phyloP scores from a whole-genome alignment of 2,329 filamentous ascomycete species.

The Domatiomyces catenatus region DNA sequence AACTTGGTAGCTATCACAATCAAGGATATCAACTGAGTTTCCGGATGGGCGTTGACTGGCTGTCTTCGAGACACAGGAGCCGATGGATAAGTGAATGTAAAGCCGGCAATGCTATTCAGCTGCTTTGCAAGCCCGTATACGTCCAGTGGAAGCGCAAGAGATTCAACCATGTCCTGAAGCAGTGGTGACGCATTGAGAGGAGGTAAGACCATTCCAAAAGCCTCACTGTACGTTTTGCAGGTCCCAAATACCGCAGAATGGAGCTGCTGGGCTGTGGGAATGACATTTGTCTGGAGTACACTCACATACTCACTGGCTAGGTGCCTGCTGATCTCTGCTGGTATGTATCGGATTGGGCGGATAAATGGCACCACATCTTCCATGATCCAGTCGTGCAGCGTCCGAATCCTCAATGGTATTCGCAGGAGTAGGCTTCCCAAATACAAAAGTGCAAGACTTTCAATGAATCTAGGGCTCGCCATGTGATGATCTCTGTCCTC shows the following conservation, averaged over 20 bases:
- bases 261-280: constrained; percentile 40
- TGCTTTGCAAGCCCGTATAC: constrained; percentile 44
- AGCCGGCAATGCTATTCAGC: constrained; percentile 36
- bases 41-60: constrained; percentile 48
- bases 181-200: constrained; percentile 54
- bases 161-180: constrained; percentile 53
- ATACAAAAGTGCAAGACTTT: constrained; percentile 67
- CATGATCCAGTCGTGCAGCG: constrained; percentile 40
- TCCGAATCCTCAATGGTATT: constrained; percentile 2
- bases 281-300: constrained; percentile 26
- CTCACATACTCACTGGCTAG: constrained; percentile 28
- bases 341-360: constrained; percentile 37
- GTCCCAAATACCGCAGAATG: constrained; percentile 50
- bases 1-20: constrained; percentile 66
- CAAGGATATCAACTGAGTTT: constrained; percentile 55
- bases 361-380: constrained; percentile 57
- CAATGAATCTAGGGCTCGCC: constrained; percentile 48
- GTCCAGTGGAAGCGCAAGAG: constrained; percentile 61
- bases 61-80: constrained; percentile 18
- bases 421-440: constrained; percentile 49
- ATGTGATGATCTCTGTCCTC: constrained; percentile 8
- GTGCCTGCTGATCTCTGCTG: constrained; percentile 29
- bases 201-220: constrained; percentile 58
- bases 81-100: constrained; percentile 44
- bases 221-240: constrained; percentile 46